phyloP scores from a whole-genome alignment of 1,284 basidiomycete genomes.

The Pyrrhoderma noxium region DNA sequence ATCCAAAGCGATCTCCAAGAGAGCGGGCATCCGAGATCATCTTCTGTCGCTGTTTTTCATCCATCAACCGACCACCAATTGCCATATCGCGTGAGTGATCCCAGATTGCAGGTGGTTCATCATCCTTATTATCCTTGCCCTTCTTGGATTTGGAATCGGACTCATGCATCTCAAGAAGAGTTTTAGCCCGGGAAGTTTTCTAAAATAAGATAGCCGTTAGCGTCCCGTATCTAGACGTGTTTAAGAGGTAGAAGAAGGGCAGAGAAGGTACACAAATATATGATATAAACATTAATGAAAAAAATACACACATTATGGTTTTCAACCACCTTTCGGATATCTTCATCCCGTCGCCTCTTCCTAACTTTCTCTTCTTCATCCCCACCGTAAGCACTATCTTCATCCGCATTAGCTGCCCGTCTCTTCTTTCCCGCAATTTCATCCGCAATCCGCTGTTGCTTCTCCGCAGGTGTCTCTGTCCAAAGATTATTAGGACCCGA shows the following conservation, averaged over 20 bases:
- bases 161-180: slow-evolving; percentile 63
- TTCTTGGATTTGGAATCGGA: background rate
- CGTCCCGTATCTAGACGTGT: too few relatives aligned
- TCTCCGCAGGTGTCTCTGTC: slow-evolving; percentile 90
- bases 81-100: slow-evolving; percentile 85
- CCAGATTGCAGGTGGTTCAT: slow-evolving; percentile 69
- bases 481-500: slow-evolving; percentile 60
- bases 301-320: slow-evolving; percentile 64
- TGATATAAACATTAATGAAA: slow-evolving; percentile 3
- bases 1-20: slow-evolving; percentile 75
- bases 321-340: slow-evolving; percentile 63
- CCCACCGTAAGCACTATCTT: slow-evolving; percentile 29
- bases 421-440: slow-evolving; percentile 82
- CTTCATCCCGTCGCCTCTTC: slow-evolving; percentile 54
- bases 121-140: slow-evolving; percentile 25
- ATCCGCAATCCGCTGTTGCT: slow-evolving; percentile 77
- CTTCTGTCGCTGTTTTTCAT: slow-evolving; percentile 69
- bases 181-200: slow-evolving; percentile 57
- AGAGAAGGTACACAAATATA: background rate
- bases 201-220: slow-evolving; percentile 25
- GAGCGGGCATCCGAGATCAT: slow-evolving; percentile 74
- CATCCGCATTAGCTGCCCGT: slow-evolving; percentile 50
- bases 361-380: slow-evolving; percentile 28
- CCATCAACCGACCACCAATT: slow-evolving; percentile 76
- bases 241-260: background rate